phyloP scores from a whole-genome alignment of 768 basidiomycete species.

The Tephrocybe rancida region DNA sequence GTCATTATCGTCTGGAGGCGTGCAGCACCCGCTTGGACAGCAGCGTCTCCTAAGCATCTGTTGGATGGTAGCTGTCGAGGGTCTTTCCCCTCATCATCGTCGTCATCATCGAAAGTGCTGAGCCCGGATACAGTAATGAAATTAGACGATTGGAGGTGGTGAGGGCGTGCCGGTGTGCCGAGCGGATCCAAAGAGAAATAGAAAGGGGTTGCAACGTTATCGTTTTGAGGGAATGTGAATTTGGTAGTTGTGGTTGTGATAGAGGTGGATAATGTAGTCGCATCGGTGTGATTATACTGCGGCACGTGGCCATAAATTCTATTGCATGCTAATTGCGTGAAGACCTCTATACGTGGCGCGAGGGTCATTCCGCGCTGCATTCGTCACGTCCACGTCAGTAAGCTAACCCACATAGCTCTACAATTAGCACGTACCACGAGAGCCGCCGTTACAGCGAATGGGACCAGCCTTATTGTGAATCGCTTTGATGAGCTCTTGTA shows the following conservation, averaged over 20 bases:
- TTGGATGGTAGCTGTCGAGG: slow-evolving; percentile 37
- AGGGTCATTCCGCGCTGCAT: slow-evolving; percentile 83
- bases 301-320: slow-evolving; percentile 43
- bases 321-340: slow-evolving; percentile 76
- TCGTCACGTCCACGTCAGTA: slow-evolving; percentile 12
- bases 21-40: slow-evolving; percentile 72
- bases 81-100: slow-evolving; percentile 34
- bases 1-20: slow-evolving; percentile 77
- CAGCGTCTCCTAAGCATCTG: slow-evolving; percentile 46
- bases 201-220: slow-evolving; percentile 17
- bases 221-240: slow-evolving; percentile 6
- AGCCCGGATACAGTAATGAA: slow-evolving; percentile 7
- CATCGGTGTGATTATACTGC: slow-evolving; percentile 41
- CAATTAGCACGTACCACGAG: slow-evolving; percentile 56
- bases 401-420: neutral
- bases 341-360: slow-evolving; percentile 79
- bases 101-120: slow-evolving; percentile 15
- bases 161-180: slow-evolving; percentile 25
- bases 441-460: slow-evolving; percentile 69
- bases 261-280: slow-evolving; percentile 6
- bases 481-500: slow-evolving; percentile 3
- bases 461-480: slow-evolving; percentile 70
- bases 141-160: neutral
- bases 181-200: slow-evolving; percentile 33
- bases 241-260: slow-evolving; percentile 9